phyloP scores from a whole-genome alignment of 257 asterid genomes.

The Prunella vulgaris region DNA sequence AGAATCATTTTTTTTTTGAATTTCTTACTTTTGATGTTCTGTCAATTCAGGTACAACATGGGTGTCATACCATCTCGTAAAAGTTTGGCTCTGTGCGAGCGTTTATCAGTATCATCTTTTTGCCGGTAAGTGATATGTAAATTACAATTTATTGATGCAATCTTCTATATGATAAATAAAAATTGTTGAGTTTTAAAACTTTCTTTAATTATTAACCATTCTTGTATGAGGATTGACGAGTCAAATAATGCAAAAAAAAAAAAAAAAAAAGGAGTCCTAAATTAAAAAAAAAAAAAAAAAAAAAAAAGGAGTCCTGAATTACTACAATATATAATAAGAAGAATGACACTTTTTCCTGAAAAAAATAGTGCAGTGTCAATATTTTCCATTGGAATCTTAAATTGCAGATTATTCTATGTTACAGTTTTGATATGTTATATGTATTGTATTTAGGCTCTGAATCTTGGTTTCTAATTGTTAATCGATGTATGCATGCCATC shows the following conservation, averaged over 20 bases:
- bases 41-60: conserved; percentile 74
- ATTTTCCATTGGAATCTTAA: not conserved
- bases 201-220: not conserved
- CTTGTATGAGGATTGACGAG: not conserved
- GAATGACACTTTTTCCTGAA: not conserved
- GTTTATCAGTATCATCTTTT: conserved; percentile 75
- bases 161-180: not conserved
- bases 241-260: not conserved
- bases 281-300: too few relatives aligned
- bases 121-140: conserved; percentile 55
- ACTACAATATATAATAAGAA: not conserved
- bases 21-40: not conserved
- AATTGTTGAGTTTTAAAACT: not conserved
- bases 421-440: not conserved
- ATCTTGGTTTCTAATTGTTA: not conserved
- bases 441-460: not conserved
- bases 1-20: not conserved
- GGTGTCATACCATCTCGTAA: conserved; percentile 83
- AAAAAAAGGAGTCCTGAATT: not conserved
- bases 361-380: not conserved
- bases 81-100: conserved; percentile 83
- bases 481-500: not conserved
- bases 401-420: not conserved
- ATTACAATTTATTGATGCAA: conserved; percentile 5
- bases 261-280: too few relatives aligned